Conservation (phyloP, 2,329 filamentous ascomycete genomes). For the Phoma sp. region DNA sequence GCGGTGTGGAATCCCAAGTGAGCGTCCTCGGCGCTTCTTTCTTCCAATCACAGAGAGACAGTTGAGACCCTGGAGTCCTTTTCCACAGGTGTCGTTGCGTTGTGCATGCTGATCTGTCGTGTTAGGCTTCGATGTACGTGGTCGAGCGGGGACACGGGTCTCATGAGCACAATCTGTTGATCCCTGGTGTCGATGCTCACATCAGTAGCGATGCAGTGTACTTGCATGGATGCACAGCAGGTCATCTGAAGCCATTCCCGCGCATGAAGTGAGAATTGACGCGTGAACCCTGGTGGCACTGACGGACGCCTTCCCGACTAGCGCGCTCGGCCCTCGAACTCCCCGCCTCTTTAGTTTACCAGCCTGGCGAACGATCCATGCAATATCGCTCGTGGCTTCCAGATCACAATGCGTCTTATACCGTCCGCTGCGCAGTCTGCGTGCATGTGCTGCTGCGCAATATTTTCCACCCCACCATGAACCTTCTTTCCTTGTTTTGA, state of each 20-base stretch:
- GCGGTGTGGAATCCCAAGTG: slow-evolving; percentile 9
- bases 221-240: slow-evolving; percentile 6
- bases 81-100: slow-evolving; percentile 1
- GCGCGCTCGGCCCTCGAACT: slow-evolving; percentile 4
- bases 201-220: not conserved
- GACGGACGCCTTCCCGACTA: slow-evolving; percentile 6
- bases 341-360: slow-evolving; percentile 14
- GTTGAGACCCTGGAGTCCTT: not conserved
- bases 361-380: slow-evolving; percentile 10
- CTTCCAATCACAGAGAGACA: slow-evolving; percentile 2
- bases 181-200: slow-evolving; percentile 2
- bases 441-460: not conserved
- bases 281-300: slow-evolving; percentile 3
- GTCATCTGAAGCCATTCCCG: slow-evolving; percentile 12
- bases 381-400: slow-evolving; percentile 7
- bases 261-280: slow-evolving; percentile 10
- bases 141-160: slow-evolving; percentile 2
- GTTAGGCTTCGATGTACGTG: slow-evolving; percentile 1
- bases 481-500: slow-evolving; percentile 3
- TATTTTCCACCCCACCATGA: slow-evolving; percentile 2
- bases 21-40: not conserved
- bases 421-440: not conserved
- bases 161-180: slow-evolving; percentile 1
- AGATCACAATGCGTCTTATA: slow-evolving; percentile 15
- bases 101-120: slow-evolving; percentile 7